A percentile compares a stretch with the other conserved stretches of the same genome.
These are phyloP conservation scores for Aspergillus neoniger DNA, from an alignment of 2,329 filamentous ascomycete genomes.

Conservation along the genomic window DNA sequence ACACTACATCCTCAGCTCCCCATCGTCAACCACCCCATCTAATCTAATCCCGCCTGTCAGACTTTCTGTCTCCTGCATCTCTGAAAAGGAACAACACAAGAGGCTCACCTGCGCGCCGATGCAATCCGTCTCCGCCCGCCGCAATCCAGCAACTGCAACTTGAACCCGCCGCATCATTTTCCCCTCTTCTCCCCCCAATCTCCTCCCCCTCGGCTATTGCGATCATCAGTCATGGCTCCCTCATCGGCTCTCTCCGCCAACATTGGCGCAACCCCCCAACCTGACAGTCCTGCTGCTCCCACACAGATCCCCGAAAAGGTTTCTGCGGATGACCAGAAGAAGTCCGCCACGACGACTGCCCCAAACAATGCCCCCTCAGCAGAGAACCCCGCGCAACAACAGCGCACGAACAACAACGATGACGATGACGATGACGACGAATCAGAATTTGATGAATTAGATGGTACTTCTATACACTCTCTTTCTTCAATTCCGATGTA, in stretches of 20 bases:
- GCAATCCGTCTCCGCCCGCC: background rate
- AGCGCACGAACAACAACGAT: constrained; percentile 9
- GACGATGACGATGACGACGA: constrained; percentile 67
- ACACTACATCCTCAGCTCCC: too few relatives aligned
- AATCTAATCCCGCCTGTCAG: background rate
- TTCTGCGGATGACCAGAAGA: background rate
- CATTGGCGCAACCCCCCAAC: constrained; percentile 9
- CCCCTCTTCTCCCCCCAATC: background rate
- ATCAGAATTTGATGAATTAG: constrained; percentile 92
- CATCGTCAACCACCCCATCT: background rate
- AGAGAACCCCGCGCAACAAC: constrained; percentile 1
- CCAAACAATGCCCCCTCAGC: constrained; percentile 1
- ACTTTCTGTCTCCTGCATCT: background rate
- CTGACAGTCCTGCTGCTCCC: background rate
- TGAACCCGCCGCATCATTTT: constrained; percentile 7
- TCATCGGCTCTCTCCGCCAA: constrained; percentile 14
- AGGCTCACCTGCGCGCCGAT: background rate
- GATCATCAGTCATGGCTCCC: constrained; percentile 13
- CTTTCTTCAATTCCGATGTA: background rate
- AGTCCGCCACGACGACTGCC: background rate
- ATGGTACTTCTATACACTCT: constrained; percentile 58
- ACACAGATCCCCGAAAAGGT: constrained; percentile 8
- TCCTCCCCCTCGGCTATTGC: constrained; percentile 4
- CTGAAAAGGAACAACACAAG: background rate
- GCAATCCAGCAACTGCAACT: background rate